Percentiles rank a stretch among this genome's conserved stretches.
phyloP scores from a whole-genome alignment of 352 stramenopile genomes.

The Plasmopara muralis region DNA sequence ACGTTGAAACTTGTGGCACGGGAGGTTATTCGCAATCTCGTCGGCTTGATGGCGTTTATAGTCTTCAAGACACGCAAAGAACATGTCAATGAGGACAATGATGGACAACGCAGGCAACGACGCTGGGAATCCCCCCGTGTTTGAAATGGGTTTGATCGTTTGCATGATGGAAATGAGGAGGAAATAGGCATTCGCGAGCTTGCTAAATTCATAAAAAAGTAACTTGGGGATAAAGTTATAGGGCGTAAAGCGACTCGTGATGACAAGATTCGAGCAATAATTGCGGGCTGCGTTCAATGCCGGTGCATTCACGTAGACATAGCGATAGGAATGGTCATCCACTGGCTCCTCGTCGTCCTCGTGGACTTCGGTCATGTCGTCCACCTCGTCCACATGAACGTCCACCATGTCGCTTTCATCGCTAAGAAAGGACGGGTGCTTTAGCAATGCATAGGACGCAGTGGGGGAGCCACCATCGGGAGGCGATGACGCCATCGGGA shows the following conservation, averaged over 20 bases:
- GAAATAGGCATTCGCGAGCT: slow-evolving; percentile 93
- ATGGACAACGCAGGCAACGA: slow-evolving; percentile 88
- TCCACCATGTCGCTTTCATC: slow-evolving; percentile 26
- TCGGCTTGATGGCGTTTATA: slow-evolving; percentile 86
- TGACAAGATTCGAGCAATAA: slow-evolving; percentile 77
- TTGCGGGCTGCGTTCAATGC: slow-evolving; percentile 45
- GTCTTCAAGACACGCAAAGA: slow-evolving; percentile 89
- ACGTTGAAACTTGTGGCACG: slow-evolving; percentile 40
- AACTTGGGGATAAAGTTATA: slow-evolving; percentile 90
- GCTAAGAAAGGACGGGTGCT: slow-evolving; percentile 5
- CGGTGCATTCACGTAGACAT: slow-evolving; percentile 65
- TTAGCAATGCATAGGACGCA: slow-evolving; percentile 19
- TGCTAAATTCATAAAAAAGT: slow-evolving; percentile 87
- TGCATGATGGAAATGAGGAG: slow-evolving; percentile 90
- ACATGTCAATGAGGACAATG: slow-evolving; percentile 90
- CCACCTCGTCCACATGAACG: slow-evolving; percentile 24
- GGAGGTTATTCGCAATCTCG: slow-evolving; percentile 75
- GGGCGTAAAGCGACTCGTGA: slow-evolving; percentile 87
- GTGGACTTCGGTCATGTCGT: slow-evolving; percentile 7
- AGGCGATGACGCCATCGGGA: background rate
- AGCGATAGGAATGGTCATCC: slow-evolving; percentile 39
- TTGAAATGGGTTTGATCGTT: slow-evolving; percentile 88
- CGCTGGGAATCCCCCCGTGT: slow-evolving; percentile 86
- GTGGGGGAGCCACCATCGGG: slow-evolving; percentile 16
- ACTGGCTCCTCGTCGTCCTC: slow-evolving; percentile 6